phyloP scores from a whole-genome alignment of 129 eudicot species.

The Artemisia tridentata region DNA sequence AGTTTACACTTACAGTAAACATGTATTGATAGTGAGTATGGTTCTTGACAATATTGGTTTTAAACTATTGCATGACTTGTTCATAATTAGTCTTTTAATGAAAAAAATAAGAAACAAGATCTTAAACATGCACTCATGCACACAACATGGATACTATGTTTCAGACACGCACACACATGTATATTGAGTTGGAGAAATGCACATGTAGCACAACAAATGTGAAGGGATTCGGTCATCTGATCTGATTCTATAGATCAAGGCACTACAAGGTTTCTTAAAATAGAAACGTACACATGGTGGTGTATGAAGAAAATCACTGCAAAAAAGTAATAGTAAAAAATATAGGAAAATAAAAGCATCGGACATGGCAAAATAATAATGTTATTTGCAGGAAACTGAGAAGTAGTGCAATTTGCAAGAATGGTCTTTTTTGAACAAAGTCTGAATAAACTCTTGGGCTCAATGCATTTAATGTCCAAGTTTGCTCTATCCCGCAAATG shows the following conservation, averaged over 20 bases:
- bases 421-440: too few species aligned
- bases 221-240: background rate
- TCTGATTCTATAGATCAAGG: background rate
- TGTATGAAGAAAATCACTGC: background rate
- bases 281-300: background rate
- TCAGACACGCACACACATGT: too few species aligned
- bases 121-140: background rate
- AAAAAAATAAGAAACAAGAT: slow-evolving; percentile 4
- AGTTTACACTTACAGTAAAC: background rate
- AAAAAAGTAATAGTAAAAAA: too few species aligned
- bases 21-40: slow-evolving; percentile 4
- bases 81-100: background rate
- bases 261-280: background rate
- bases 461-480: too few species aligned
- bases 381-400: too few species aligned
- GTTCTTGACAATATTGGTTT: background rate
- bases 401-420: too few species aligned
- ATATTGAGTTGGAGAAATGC: too few species aligned
- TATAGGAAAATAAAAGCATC: too few species aligned
- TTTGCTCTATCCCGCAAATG: too few species aligned
- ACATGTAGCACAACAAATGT: too few species aligned
- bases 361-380: too few species aligned
- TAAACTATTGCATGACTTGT: background rate
- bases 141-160: background rate
- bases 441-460: too few species aligned